Evolutionary conservation across 202 grass and related monocot species (phyloP).

Genomic region (Dendrocalamus latiflorus): DNA sequence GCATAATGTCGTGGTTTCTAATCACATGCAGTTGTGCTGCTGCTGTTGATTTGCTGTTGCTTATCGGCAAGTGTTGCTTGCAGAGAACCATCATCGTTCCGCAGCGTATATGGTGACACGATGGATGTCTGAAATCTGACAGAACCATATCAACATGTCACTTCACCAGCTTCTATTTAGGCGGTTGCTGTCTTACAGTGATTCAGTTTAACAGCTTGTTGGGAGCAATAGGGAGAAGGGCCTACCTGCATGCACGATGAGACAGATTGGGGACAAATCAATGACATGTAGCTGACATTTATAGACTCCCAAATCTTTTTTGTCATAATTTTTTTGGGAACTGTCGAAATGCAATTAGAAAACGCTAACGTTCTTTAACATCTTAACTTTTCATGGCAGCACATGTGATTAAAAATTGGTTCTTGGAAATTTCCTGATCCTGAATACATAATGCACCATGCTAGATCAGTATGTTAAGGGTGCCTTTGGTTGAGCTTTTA

Average conservation of each 20-base stretch:
- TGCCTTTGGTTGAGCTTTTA: too few species aligned
- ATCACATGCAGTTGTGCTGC: neutral
- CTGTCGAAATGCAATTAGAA: neutral
- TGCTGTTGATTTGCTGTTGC: conserved; percentile 21
- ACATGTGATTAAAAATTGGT: neutral
- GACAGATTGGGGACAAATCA: neutral
- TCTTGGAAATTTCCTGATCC: neutral
- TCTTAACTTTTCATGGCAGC: neutral
- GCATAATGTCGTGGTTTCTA: neutral
- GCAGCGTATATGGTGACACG: neutral
- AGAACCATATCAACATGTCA: neutral
- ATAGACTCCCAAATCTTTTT: neutral
- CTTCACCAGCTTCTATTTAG: neutral
- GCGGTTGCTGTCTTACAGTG: neutral
- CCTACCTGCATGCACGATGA: neutral
- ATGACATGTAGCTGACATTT: neutral
- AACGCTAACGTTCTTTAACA: neutral
- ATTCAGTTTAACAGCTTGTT: neutral
- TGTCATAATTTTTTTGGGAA: neutral
- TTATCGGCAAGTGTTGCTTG: conserved; percentile 45
- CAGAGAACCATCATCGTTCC: neutral
- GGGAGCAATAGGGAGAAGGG: neutral
- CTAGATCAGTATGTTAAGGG: neutral
- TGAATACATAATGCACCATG: neutral
- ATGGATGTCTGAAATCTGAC: neutral